Evolutionary conservation across 257 asterid genomes (phyloP).

Genomic region (Cinchona pubescens): DNA sequence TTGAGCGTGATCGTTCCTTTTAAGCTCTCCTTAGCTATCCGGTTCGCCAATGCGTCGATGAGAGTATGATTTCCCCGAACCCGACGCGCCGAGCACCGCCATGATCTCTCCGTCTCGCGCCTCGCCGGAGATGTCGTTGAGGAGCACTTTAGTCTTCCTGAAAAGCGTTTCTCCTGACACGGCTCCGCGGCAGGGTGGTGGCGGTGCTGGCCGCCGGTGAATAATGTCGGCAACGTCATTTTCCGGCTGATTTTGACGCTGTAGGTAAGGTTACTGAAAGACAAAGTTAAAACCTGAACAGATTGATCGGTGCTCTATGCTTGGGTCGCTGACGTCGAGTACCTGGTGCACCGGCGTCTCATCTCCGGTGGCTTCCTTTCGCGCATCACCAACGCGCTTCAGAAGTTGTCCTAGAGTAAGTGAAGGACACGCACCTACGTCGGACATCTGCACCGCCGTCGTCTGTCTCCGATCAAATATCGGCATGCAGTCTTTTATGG

Average conservation of each 20-base stretch:
- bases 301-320: constrained; percentile 37
- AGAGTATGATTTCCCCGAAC: constrained; percentile 50
- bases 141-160: constrained; percentile 25
- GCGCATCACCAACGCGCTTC: constrained; percentile 32
- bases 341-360: constrained; percentile 74
- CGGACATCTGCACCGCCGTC: constrained; percentile 24
- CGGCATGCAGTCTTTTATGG: constrained; percentile 14
- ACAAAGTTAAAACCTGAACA: constrained; percentile 55
- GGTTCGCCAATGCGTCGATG: constrained; percentile 48
- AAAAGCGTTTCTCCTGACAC: constrained; percentile 21
- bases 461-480: constrained; percentile 24
- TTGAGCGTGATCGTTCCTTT: constrained; percentile 42
- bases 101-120: constrained; percentile 47
- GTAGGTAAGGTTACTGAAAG: constrained; percentile 58
- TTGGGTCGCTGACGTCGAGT: constrained; percentile 44
- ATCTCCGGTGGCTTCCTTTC: constrained; percentile 61
- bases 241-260: constrained; percentile 38
- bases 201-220: constrained; percentile 7
- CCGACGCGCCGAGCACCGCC: constrained; percentile 49
- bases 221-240: neutral
- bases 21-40: constrained; percentile 39
- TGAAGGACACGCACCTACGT: constrained; percentile 12
- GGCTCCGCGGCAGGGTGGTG: constrained; percentile 3
- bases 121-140: constrained; percentile 46
- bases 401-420: constrained; percentile 41